Base-by-base conservation (phyloP, 2,329 filamentous ascomycete genomes). In the Fusarium nanum region DNA sequence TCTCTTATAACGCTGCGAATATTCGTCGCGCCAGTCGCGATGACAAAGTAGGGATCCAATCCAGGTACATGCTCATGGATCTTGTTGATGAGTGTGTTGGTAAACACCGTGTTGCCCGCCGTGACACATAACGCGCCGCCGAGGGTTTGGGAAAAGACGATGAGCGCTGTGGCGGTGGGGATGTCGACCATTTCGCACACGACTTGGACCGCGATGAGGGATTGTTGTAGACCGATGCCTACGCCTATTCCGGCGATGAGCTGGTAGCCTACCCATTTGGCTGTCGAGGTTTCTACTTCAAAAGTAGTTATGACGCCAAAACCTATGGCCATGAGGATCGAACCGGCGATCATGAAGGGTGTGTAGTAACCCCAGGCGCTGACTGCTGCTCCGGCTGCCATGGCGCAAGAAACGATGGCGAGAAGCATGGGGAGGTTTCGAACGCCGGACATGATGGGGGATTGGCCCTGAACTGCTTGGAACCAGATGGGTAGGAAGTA, bases 81-180 rank as follows among this genome's bases (percentile, higher is more conserved):
- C 42, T 82, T 78, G 13, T 76, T 67, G 22, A 83, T 72, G 3
- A 88, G 79, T 11, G 78, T 76, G 68, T 86, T 86, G 47, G 80
- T 82, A 63, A 87, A 87, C 14, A 87, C 80, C 13, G 81, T 83
- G 64, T 87, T 81, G 0, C 78, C 85, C 7, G 84, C 79, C 1
- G 83, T 81, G 8, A 88, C 81, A 60, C 85, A 87, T 1, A 87
- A 64, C 4, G 81, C 78, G 9, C 81, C 81, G 13, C 81, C 81
- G 0, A 84, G 74, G 0, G 77, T 81, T 64, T 83, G 81, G 7
- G 71, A 57, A 42, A 77, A 76, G 7, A 77, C 73, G 12, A 77
- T 70, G 22, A 77, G 69, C 14, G 74, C 81, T 10, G 82, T 84
- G 18, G 81, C 83, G 5, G 80, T 76, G 37, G 75, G 75, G 8